phyloP scores from a whole-genome alignment of 2,329 filamentous ascomycete species.

The Hymenoscyphus fructigenus region DNA sequence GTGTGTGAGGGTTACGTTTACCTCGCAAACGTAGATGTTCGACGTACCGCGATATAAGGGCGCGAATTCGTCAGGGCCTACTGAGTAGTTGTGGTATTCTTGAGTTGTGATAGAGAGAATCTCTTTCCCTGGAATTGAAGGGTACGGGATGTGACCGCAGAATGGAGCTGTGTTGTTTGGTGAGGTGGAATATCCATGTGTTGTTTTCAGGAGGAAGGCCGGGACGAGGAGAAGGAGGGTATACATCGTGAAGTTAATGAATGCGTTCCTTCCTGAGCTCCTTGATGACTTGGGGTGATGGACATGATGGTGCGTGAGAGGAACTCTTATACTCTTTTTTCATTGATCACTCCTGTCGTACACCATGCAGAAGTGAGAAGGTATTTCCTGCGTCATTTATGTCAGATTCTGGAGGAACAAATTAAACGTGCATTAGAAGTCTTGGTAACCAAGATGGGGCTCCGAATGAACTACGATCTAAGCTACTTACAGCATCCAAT shows the following conservation, averaged over 20 bases:
- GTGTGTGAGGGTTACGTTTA: not conserved
- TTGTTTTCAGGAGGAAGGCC: not conserved
- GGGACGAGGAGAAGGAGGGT: not conserved
- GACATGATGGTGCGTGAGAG: not conserved
- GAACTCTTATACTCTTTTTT: not conserved
- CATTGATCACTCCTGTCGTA: not conserved
- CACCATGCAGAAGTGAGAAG: not conserved
- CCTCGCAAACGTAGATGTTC: not conserved
- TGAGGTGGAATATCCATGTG: not conserved
- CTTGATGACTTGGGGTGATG: not conserved
- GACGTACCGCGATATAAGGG: not conserved
- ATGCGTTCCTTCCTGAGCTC: not conserved
- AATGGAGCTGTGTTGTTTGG: not conserved
- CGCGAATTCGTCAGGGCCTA: not conserved
- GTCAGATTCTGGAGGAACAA: not conserved
- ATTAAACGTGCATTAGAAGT: not conserved
- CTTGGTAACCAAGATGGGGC: not conserved
- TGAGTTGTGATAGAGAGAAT: not conserved
- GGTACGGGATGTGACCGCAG: not conserved
- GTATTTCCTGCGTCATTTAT: not conserved
- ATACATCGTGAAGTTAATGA: not conserved
- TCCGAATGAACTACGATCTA: not conserved
- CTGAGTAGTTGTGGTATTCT: not conserved
- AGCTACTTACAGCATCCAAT: not conserved
- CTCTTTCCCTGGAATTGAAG: not conserved